Conservation (phyloP, 768 basidiomycete genomes). For the Zangia roseola region DNA sequence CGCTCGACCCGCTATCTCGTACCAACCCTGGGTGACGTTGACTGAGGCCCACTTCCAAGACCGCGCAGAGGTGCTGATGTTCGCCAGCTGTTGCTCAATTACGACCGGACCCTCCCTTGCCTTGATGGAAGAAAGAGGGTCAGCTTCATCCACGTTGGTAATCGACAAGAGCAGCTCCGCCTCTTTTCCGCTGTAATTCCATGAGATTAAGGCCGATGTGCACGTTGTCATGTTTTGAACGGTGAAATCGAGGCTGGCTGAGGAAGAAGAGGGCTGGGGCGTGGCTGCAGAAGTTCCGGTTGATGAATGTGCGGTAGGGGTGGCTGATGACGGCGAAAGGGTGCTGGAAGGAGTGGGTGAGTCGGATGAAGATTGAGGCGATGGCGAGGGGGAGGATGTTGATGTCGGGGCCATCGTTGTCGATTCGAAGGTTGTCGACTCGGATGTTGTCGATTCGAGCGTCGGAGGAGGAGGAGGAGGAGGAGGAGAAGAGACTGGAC, state of each 20-base stretch:
- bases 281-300: background rate
- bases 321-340: background rate
- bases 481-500: constrained; percentile 11
- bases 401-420: constrained; percentile 15
- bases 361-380: constrained; percentile 1
- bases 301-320: constrained; percentile 6
- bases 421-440: background rate
- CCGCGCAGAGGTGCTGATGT: constrained; percentile 20
- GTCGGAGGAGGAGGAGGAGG: too few relatives aligned
- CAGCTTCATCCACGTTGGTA: constrained; percentile 37
- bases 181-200: constrained; percentile 39
- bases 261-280: constrained; percentile 4
- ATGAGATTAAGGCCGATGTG: constrained; percentile 31
- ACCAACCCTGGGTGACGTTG: constrained; percentile 49
- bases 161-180: constrained; percentile 35
- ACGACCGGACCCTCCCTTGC: constrained; percentile 1
- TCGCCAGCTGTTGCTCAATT: constrained; percentile 27
- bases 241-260: constrained; percentile 19
- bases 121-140: constrained; percentile 8
- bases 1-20: constrained; percentile 32
- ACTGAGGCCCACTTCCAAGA: constrained; percentile 47
- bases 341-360: background rate
- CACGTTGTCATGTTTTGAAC: constrained; percentile 37
- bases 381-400: too few relatives aligned
- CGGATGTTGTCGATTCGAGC: too few relatives aligned